Evolutionary conservation across 2,329 filamentous ascomycete genomes (phyloP).

Genomic region (Falciphora oryzae): DNA sequence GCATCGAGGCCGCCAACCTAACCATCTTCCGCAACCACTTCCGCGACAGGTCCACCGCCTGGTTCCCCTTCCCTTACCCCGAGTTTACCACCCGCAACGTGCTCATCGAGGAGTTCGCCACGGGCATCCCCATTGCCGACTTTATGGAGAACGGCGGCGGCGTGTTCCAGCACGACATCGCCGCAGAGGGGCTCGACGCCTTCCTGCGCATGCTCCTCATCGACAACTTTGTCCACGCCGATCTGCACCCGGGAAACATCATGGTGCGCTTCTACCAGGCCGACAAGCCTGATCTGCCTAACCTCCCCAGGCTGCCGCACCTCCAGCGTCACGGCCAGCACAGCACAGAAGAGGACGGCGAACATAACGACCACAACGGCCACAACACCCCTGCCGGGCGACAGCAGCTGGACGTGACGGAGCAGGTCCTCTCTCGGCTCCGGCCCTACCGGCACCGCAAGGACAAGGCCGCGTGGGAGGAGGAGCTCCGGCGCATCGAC

Average conservation of each 20-base stretch:
- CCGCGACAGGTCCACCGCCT: constrained; percentile 82
- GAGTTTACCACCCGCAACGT: constrained; percentile 91
- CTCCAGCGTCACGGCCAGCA: constrained; percentile 23
- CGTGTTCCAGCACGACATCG: constrained; percentile 88
- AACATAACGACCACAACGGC: constrained; percentile 18
- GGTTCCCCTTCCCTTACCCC: constrained; percentile 91
- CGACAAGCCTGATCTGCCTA: constrained; percentile 57
- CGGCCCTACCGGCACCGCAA: constrained; percentile 61
- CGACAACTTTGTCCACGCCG: constrained; percentile 96
- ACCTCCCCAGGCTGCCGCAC: constrained; percentile 21
- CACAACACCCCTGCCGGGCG: constrained; percentile 25
- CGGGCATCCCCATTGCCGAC: constrained; percentile 84
- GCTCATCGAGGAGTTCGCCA: constrained; percentile 90
- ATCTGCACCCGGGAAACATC: constrained; percentile 95
- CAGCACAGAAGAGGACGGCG: constrained; percentile 19
- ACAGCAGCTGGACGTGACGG: constrained; percentile 68
- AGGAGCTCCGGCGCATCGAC: constrained; percentile 71
- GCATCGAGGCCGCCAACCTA: constrained; percentile 90
- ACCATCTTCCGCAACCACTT: constrained; percentile 87
- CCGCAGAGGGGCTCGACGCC: constrained; percentile 88
- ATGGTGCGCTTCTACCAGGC: constrained; percentile 98
- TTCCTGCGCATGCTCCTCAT: constrained; percentile 95
- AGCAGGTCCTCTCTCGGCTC: constrained; percentile 75
- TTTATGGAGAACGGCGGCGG: constrained; percentile 91
- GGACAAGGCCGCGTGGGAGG: constrained; percentile 64